Conservation (phyloP, 495 filamentous ascomycete species). For the Aspergillus panamensis region DNA sequence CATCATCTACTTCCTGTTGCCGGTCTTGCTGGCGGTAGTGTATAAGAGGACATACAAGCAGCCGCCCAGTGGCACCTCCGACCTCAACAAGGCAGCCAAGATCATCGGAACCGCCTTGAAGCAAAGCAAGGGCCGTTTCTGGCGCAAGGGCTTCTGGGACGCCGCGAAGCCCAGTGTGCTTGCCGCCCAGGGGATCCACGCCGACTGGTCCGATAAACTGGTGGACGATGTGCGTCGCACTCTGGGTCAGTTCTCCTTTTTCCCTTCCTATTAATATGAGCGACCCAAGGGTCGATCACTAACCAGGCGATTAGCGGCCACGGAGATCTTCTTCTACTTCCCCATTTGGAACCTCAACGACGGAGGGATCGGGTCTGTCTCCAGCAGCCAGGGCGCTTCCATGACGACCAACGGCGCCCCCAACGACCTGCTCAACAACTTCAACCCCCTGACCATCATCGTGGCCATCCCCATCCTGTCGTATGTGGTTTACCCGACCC, state of each 20-base stretch:
- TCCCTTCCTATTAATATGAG: neutral
- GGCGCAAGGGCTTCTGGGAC: constrained; percentile 59
- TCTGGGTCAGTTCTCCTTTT: constrained; percentile 21
- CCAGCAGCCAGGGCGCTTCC: constrained; percentile 54
- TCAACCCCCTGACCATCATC: constrained; percentile 68
- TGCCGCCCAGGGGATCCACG: constrained; percentile 41
- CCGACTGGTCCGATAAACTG: constrained; percentile 47
- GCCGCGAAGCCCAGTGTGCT: constrained; percentile 60
- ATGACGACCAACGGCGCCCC: constrained; percentile 65
- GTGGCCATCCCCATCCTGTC: constrained; percentile 60
- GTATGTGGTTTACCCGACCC: constrained; percentile 58
- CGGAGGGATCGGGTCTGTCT: constrained; percentile 44
- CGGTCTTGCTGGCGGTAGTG: constrained; percentile 46
- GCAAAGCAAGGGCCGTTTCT: constrained; percentile 54
- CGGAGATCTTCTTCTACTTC: constrained; percentile 53
- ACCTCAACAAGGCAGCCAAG: constrained; percentile 53
- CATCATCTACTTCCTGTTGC: constrained; percentile 54
- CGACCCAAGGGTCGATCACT: neutral
- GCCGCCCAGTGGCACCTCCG: constrained; percentile 48
- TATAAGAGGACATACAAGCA: constrained; percentile 47
- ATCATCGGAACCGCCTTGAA: constrained; percentile 52
- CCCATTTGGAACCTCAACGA: constrained; percentile 52
- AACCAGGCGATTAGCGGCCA: constrained; percentile 31
- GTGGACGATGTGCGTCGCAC: constrained; percentile 48
- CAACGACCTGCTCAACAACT: constrained; percentile 67